Evolutionary conservation across 345 rosid genomes (phyloP).

Genomic region (Moricandia moricandioides): DNA sequence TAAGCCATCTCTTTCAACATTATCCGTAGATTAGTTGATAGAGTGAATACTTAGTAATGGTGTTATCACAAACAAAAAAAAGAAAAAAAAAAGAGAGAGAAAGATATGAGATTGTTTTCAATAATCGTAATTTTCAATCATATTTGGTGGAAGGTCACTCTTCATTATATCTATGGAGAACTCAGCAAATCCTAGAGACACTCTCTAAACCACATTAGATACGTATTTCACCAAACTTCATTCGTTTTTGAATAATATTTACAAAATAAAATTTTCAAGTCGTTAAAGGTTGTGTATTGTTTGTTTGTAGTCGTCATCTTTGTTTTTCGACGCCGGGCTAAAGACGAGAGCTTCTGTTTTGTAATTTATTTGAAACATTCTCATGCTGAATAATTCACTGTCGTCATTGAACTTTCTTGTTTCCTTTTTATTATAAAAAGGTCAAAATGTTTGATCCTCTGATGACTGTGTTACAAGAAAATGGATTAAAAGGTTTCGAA

Average conservation of each 20-base stretch:
- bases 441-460: background rate
- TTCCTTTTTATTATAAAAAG: background rate
- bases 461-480: background rate
- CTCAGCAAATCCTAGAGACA: background rate
- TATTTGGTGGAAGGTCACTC: background rate
- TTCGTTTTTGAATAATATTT: background rate
- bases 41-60: background rate
- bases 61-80: background rate
- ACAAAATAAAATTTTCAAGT: background rate
- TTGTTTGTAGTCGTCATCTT: background rate
- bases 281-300: background rate
- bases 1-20: background rate
- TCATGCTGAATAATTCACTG: background rate
- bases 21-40: background rate
- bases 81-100: background rate
- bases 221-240: background rate
- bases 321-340: slow-evolving; percentile 15
- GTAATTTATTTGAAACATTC: background rate
- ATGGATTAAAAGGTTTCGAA: background rate
- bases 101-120: background rate
- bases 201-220: background rate
- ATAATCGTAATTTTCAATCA: background rate
- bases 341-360: slow-evolving; percentile 6
- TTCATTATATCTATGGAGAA: background rate
- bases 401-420: background rate